phyloP scores from a whole-genome alignment of 192 early-diverging fungal species.

The Backusella morwellensis region DNA sequence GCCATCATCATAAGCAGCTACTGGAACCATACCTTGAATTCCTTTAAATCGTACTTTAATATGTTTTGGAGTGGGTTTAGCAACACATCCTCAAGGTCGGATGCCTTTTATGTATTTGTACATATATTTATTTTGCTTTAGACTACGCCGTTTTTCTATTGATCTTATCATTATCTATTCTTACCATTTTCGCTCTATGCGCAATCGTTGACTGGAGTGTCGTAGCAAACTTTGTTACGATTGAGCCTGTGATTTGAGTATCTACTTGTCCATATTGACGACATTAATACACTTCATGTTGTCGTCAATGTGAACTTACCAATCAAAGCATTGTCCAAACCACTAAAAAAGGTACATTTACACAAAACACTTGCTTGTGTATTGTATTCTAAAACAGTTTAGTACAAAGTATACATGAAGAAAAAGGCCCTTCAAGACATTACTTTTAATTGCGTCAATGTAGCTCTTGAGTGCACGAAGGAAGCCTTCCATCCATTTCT shows the following conservation, averaged over 20 bases:
- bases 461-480: slow-evolving; percentile 34
- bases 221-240: slow-evolving; percentile 41
- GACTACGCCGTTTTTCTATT: not conserved
- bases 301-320: slow-evolving; percentile 20
- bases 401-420: not conserved
- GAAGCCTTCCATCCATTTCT: slow-evolving; percentile 50
- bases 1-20: not conserved
- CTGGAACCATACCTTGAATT: slow-evolving; percentile 52
- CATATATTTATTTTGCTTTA: not conserved
- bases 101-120: slow-evolving; percentile 28
- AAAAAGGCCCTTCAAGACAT: not conserved
- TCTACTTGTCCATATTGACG: not conserved
- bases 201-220: slow-evolving; percentile 48
- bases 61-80: slow-evolving; percentile 56
- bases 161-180: too few relatives aligned
- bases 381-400: slow-evolving; percentile 29
- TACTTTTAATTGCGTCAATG: slow-evolving; percentile 39
- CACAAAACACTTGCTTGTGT: slow-evolving; percentile 27
- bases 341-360: slow-evolving; percentile 16
- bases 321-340: slow-evolving; percentile 26
- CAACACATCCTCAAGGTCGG: slow-evolving; percentile 58
- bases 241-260: slow-evolving; percentile 36
- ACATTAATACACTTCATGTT: too few relatives aligned
- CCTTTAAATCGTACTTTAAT: slow-evolving; percentile 60
- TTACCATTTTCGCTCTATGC: slow-evolving; percentile 46